phyloP scores from a whole-genome alignment of 2,329 filamentous ascomycete genomes.

The Verticillium nubilum region DNA sequence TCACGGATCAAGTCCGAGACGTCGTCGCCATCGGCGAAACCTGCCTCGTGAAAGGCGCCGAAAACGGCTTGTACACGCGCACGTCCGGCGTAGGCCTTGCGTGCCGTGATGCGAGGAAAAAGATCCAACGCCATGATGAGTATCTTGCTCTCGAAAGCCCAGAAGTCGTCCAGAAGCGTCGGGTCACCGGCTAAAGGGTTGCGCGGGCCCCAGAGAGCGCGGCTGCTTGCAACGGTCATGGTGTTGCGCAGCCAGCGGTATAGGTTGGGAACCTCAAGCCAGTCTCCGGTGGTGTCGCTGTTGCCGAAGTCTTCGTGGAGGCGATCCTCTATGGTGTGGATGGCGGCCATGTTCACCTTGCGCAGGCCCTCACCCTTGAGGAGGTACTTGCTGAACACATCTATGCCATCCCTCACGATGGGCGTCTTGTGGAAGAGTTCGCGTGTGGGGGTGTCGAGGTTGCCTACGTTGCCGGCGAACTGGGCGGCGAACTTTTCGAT shows the following conservation, averaged over 20 bases:
- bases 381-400: constrained; percentile 21
- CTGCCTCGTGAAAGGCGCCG: constrained; percentile 22
- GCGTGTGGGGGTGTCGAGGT: constrained; percentile 17
- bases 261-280: constrained; percentile 25
- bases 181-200: constrained; percentile 32
- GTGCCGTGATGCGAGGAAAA: constrained; percentile 21
- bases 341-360: constrained; percentile 19
- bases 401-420: constrained; percentile 13
- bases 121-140: constrained; percentile 20
- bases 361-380: constrained; percentile 21
- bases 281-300: constrained; percentile 7
- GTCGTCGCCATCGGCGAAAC: constrained; percentile 18
- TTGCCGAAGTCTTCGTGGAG: constrained; percentile 15
- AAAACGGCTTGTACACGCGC: constrained; percentile 18
- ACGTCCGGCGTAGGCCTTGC: constrained; percentile 22
- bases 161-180: constrained; percentile 25
- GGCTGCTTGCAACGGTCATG: constrained; percentile 30
- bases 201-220: constrained; percentile 34
- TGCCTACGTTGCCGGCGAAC: constrained; percentile 29
- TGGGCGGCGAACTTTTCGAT: constrained; percentile 35
- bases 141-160: constrained; percentile 13
- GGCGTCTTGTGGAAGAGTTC: background rate
- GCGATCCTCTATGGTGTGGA: constrained; percentile 19
- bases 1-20: constrained; percentile 20
- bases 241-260: constrained; percentile 31